Percentiles rank a stretch among this genome's conserved stretches.
Evolutionary conservation across 2,329 filamentous ascomycete genomes (phyloP).

Genomic region (Curvularia hawaiiensis): DNA sequence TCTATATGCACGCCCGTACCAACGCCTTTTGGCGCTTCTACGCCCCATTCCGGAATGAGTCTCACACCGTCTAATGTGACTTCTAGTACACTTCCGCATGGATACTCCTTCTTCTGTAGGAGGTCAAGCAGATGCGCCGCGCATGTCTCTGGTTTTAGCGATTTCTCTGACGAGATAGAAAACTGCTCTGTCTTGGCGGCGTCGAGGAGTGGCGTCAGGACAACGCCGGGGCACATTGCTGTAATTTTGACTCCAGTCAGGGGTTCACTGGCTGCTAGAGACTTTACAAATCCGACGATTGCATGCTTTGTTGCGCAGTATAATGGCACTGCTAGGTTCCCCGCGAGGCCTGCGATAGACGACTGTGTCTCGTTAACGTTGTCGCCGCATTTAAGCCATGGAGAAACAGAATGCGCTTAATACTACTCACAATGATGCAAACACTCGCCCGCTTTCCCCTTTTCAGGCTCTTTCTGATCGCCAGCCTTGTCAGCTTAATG

Average conservation of each 20-base stretch:
- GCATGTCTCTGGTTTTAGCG: slow-evolving; percentile 29
- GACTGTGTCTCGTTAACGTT: slow-evolving; percentile 19
- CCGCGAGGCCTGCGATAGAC: slow-evolving; percentile 33
- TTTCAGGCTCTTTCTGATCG: slow-evolving; percentile 34
- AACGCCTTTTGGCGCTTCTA: slow-evolving; percentile 25
- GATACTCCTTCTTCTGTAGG: slow-evolving; percentile 37
- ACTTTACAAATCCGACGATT: slow-evolving; percentile 41
- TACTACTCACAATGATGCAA: slow-evolving; percentile 38
- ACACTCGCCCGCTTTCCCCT: slow-evolving; percentile 37
- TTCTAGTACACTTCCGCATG: slow-evolving; percentile 34
- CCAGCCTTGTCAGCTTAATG: slow-evolving; percentile 38
- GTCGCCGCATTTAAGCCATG: neutral
- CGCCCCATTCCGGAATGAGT: slow-evolving; percentile 37
- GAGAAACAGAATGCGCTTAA: neutral
- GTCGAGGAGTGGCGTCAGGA: slow-evolving; percentile 36
- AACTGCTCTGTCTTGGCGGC: slow-evolving; percentile 31
- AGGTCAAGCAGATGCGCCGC: slow-evolving; percentile 30
- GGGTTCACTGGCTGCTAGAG: slow-evolving; percentile 29
- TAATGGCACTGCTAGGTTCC: slow-evolving; percentile 33
- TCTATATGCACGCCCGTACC: slow-evolving; percentile 29
- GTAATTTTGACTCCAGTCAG: slow-evolving; percentile 41
- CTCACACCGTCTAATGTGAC: slow-evolving; percentile 26
- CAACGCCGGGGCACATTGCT: slow-evolving; percentile 32
- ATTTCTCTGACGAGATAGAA: slow-evolving; percentile 15
- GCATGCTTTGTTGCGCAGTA: slow-evolving; percentile 43